Evolutionary conservation across 129 eudicot species (phyloP).

Genomic region (Helianthus tuberosus): DNA sequence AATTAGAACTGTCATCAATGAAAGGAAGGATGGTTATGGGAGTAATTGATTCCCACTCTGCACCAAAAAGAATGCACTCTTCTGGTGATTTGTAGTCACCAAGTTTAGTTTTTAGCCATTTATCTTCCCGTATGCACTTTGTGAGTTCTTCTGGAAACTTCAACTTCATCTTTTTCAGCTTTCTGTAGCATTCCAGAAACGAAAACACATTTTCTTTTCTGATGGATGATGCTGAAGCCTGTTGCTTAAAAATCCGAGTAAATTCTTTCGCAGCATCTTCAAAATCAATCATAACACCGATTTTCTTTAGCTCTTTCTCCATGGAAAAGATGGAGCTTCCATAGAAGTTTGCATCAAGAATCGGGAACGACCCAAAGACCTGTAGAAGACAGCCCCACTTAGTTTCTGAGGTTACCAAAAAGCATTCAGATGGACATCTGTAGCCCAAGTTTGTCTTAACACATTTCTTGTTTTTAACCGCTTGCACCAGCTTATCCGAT

Average conservation of each 20-base stretch:
- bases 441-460: slow-evolving; percentile 50
- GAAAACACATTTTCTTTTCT: slow-evolving; percentile 32
- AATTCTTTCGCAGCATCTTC: slow-evolving; percentile 43
- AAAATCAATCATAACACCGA: slow-evolving; percentile 48
- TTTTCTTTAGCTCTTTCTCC: slow-evolving; percentile 33
- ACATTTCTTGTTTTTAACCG: slow-evolving; percentile 32
- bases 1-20: slow-evolving; percentile 47
- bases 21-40: slow-evolving; percentile 49
- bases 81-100: slow-evolving; percentile 49
- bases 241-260: slow-evolving; percentile 40
- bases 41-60: slow-evolving; percentile 47
- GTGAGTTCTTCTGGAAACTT: slow-evolving; percentile 36
- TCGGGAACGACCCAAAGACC: slow-evolving; percentile 44
- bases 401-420: slow-evolving; percentile 32
- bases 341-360: slow-evolving; percentile 43
- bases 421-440: slow-evolving; percentile 48
- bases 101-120: slow-evolving; percentile 58
- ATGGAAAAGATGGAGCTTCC: slow-evolving; percentile 29
- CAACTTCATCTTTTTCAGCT: background rate
- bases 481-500: slow-evolving; percentile 30
- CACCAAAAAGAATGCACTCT: slow-evolving; percentile 44
- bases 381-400: slow-evolving; percentile 57
- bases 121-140: slow-evolving; percentile 34
- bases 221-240: slow-evolving; percentile 33
- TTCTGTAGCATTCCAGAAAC: slow-evolving; percentile 36